Percentiles rank a stretch among this genome's conserved stretches.
Conservation (phyloP, 2,329 filamentous ascomycete genomes). For the Pseudogymnoascus pannorum region DNA sequence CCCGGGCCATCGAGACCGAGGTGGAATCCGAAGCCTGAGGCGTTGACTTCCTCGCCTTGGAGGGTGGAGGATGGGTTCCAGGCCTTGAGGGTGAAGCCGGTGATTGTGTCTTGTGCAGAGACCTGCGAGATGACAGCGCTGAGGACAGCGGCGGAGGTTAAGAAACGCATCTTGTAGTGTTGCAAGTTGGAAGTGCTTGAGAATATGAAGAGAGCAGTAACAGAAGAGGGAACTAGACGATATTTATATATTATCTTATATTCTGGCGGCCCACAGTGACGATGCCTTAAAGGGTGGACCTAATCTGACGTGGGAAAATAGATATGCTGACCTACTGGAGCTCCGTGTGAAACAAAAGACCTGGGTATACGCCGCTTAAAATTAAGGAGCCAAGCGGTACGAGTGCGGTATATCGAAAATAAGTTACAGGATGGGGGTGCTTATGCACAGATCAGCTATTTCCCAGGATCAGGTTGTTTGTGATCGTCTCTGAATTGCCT, state of each 20-base stretch:
- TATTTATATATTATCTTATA: background rate
- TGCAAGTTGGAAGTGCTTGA: background rate
- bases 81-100: slow-evolving; percentile 37
- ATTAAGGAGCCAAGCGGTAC: background rate
- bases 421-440: background rate
- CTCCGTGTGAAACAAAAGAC: background rate
- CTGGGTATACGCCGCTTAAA: background rate
- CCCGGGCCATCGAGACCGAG: slow-evolving; percentile 38
- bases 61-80: slow-evolving; percentile 23
- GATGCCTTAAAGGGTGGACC: background rate
- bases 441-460: background rate
- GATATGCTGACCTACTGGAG: background rate
- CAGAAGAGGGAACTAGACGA: background rate
- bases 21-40: slow-evolving; percentile 41
- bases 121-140: background rate
- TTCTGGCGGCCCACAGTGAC: background rate
- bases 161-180: background rate
- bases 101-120: slow-evolving; percentile 14
- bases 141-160: background rate
- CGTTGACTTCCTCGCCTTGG: slow-evolving; percentile 40
- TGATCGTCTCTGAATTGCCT: background rate
- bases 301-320: background rate
- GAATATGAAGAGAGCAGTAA: background rate
- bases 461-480: background rate
- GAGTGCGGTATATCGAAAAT: background rate